Evolutionary conservation across 257 asterid genomes (phyloP).

Genomic region (Nicotiana noctiflora): DNA sequence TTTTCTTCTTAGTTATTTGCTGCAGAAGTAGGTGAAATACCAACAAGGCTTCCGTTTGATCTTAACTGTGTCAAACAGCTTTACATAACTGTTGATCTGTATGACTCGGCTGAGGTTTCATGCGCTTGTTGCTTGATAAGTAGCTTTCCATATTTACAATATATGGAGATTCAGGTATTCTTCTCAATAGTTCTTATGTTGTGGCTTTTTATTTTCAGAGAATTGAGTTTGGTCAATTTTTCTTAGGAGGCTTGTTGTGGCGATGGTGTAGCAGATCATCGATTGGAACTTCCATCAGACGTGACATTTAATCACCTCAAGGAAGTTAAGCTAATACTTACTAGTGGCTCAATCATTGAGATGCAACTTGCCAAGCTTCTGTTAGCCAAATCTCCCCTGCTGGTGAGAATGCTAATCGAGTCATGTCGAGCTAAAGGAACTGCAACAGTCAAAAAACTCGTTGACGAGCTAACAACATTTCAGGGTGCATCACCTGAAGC

Average conservation of each 20-base stretch:
- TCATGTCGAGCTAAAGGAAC: too few relatives aligned
- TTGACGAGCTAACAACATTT: too few relatives aligned
- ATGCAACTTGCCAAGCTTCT: conserved; percentile 8
- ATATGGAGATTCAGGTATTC: not conserved
- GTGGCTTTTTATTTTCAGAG: not conserved
- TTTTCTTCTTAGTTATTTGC: not conserved
- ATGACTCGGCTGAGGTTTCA: not conserved
- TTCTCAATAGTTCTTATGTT: not conserved
- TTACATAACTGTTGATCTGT: not conserved
- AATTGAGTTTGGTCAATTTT: not conserved
- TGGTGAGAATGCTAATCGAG: too few relatives aligned
- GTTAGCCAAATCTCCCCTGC: not conserved
- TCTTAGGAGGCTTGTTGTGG: not conserved
- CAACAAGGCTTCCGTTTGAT: not conserved
- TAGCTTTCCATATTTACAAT: not conserved
- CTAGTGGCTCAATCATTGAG: conserved; percentile 10
- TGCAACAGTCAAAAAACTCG: too few relatives aligned
- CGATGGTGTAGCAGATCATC: not conserved
- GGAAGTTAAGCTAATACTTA: not conserved
- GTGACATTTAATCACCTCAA: not conserved
- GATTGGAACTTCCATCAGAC: not conserved
- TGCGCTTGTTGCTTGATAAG: not conserved
- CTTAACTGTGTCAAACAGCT: not conserved
- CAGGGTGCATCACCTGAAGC: not conserved
- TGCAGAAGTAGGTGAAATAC: not conserved